Evolutionary conservation across 140 eudicot genomes (phyloP).

Genomic region (Cichorium intybus): DNA sequence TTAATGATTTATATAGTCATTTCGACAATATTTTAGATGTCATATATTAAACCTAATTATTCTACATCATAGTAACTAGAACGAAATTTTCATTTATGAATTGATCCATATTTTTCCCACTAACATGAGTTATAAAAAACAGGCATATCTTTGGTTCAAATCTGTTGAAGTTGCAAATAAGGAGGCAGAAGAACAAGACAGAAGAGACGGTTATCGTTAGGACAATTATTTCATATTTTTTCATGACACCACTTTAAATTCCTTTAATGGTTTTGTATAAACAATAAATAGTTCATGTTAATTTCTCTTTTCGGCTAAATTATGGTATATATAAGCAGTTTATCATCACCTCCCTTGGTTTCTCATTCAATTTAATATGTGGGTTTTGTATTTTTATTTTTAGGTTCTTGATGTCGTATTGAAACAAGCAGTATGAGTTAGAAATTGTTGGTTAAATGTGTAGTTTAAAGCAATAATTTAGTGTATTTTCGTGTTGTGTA

Average conservation of each 20-base stretch:
- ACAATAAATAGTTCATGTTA: background rate
- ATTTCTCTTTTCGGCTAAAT: background rate
- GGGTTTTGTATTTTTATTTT: too few relatives aligned
- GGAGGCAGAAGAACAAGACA: slow-evolving; percentile 98
- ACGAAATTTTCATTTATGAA: background rate
- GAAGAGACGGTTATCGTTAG: slow-evolving; percentile 76
- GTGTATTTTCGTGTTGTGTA: background rate
- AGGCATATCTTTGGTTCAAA: slow-evolving; percentile 94
- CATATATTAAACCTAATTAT: background rate
- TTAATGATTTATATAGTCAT: background rate
- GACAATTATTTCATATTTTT: slow-evolving; percentile 17
- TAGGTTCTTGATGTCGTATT: background rate
- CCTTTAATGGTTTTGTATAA: slow-evolving; percentile 19
- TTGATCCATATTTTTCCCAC: background rate
- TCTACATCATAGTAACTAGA: background rate
- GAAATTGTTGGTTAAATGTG: background rate
- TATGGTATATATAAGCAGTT: slow-evolving; percentile 11
- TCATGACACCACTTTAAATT: slow-evolving; percentile 8
- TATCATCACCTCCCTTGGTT: too few relatives aligned
- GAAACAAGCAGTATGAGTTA: background rate
- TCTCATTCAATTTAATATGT: background rate
- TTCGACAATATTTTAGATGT: too few relatives aligned
- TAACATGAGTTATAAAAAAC: slow-evolving; percentile 22
- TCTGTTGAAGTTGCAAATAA: slow-evolving; percentile 89
- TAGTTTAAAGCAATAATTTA: background rate